Evolutionary conservation across 768 basidiomycete species (phyloP).

Genomic region (Lentinula raphanica): DNA sequence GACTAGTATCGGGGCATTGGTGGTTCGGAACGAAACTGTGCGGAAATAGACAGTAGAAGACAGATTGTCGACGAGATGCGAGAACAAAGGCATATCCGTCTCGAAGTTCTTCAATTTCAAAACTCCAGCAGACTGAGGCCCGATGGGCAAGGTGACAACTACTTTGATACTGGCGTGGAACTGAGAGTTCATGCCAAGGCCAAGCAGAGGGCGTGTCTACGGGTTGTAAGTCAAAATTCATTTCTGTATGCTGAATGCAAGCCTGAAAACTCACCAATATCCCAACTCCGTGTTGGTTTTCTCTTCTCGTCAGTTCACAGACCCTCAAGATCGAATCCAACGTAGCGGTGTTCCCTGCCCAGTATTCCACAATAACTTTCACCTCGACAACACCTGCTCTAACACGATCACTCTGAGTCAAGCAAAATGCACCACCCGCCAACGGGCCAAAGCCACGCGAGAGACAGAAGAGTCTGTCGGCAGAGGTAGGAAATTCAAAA

Average conservation of each 20-base stretch:
- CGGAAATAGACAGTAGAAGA: not conserved
- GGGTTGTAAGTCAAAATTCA: not conserved
- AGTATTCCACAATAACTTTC: not conserved
- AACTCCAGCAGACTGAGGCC: not conserved
- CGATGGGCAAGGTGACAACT: not conserved
- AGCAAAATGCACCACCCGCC: not conserved
- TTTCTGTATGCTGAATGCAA: too few relatives aligned
- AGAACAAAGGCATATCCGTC: constrained; percentile 1
- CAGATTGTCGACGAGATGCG: constrained; percentile 6
- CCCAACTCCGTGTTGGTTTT: not conserved
- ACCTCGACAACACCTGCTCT: not conserved
- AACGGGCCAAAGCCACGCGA: not conserved
- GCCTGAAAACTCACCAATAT: not conserved
- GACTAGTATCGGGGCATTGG: not conserved
- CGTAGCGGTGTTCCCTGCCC: not conserved
- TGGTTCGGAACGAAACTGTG: not conserved
- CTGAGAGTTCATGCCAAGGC: not conserved
- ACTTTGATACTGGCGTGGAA: not conserved
- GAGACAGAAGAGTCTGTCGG: not conserved
- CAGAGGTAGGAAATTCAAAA: not conserved
- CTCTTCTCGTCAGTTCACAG: not conserved
- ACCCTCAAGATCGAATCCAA: not conserved
- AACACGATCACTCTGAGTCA: not conserved
- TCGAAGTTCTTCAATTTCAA: not conserved
- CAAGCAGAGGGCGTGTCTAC: not conserved